Evolutionary conservation across 805 yeast species (phyloP).

Genomic region (Candida hispaniensis): DNA sequence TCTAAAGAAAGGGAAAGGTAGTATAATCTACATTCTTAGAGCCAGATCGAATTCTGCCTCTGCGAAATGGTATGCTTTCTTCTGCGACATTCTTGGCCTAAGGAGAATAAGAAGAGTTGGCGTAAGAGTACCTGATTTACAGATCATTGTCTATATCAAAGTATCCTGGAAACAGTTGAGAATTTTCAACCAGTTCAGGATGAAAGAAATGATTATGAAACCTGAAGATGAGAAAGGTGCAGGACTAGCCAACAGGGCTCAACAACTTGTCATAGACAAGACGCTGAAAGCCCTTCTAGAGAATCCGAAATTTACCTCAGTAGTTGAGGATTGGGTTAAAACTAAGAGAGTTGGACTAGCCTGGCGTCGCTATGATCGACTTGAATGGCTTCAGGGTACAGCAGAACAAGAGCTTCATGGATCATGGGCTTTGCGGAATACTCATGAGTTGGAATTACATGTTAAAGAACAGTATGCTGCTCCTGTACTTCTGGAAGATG

Average conservation of each 20-base stretch:
- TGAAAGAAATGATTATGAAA: conserved; percentile 2
- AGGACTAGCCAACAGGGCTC: conserved; percentile 3
- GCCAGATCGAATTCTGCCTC: conserved; percentile 45
- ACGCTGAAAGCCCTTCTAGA: conserved; percentile 30
- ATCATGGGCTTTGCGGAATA: conserved; percentile 34
- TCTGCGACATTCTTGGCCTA: conserved; percentile 39
- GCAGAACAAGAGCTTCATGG: conserved; percentile 35
- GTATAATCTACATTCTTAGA: conserved; percentile 42
- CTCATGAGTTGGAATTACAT: conserved; percentile 54
- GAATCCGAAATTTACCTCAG: conserved; percentile 18
- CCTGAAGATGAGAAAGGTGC: neutral
- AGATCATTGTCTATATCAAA: conserved; percentile 35
- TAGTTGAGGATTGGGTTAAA: conserved; percentile 17
- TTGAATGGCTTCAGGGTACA: conserved; percentile 55
- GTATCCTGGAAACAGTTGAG: conserved; percentile 33
- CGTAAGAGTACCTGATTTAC: conserved; percentile 38
- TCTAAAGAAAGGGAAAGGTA: conserved; percentile 18
- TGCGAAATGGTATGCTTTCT: conserved; percentile 51
- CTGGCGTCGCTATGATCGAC: conserved; percentile 59
- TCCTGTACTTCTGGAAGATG: conserved; percentile 20
- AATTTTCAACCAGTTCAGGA: conserved; percentile 13
- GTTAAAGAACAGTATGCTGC: conserved; percentile 26
- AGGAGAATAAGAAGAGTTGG: conserved; percentile 26
- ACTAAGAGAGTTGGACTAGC: conserved; percentile 39
- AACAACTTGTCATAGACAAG: conserved; percentile 32